A percentile compares a stretch with the other conserved stretches of the same genome.
Evolutionary conservation across 2,329 filamentous ascomycete genomes (phyloP).

Genomic region (Alternaria brassicae): DNA sequence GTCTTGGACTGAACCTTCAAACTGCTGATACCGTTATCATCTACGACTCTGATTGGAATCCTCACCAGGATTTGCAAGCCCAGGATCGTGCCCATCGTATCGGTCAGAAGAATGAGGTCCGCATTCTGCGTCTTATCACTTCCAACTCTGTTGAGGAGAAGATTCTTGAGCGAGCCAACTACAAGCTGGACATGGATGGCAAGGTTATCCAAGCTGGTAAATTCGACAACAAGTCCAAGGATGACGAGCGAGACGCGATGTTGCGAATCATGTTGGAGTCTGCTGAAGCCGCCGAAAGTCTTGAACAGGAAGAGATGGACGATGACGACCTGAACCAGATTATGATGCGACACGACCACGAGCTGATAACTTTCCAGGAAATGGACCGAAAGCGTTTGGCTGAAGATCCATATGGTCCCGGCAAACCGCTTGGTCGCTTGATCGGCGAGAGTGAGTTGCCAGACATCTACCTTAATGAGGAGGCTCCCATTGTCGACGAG

Average conservation of each 20-base stretch:
- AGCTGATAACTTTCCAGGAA: constrained; percentile 78
- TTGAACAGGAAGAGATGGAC: constrained; percentile 97
- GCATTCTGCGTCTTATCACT: constrained; percentile 93
- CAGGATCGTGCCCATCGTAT: constrained; percentile 99
- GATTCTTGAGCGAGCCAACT: constrained; percentile 94
- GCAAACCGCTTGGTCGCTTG: constrained; percentile 75
- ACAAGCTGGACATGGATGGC: constrained; percentile 98
- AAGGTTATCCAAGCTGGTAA: constrained; percentile 99
- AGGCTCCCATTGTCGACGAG: constrained; percentile 80
- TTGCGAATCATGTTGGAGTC: constrained; percentile 90
- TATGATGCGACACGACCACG: constrained; percentile 84
- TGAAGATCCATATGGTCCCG: constrained; percentile 74
- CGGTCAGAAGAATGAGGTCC: constrained; percentile 98
- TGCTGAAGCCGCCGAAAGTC: constrained; percentile 69
- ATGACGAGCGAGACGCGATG: constrained; percentile 97
- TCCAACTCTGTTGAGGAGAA: constrained; percentile 98
- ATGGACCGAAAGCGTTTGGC: constrained; percentile 78
- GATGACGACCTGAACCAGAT: constrained; percentile 97
- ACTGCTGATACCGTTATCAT: constrained; percentile 99
- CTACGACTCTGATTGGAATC: constrained; percentile 99
- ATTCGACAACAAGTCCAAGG: constrained; percentile 99
- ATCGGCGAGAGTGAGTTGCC: constrained; percentile 88
- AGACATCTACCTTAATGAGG: constrained; percentile 90
- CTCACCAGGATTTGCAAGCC: constrained; percentile 97
- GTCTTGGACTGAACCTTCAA: constrained; percentile 94